phyloP scores from a whole-genome alignment of 139 green algal genomes.

The Picochlorum sp. region DNA sequence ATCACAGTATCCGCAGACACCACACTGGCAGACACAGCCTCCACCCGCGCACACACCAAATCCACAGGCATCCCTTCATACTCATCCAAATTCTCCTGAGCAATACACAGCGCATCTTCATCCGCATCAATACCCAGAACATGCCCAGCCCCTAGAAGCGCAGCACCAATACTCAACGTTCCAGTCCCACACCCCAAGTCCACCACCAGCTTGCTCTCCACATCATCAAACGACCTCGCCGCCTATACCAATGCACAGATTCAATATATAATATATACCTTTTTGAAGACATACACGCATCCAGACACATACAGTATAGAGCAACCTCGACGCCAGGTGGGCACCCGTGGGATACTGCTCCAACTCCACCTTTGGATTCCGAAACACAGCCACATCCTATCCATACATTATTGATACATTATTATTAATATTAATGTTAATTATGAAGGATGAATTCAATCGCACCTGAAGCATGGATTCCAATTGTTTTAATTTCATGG shows the following conservation, averaged over 20 bases:
- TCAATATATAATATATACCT: too few relatives aligned
- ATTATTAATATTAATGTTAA: too few relatives aligned
- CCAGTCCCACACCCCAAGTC: constrained; percentile 86
- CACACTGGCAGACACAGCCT: constrained; percentile 26
- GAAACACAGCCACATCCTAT: constrained; percentile 63
- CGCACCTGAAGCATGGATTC: constrained; percentile 64
- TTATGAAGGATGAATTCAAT: background rate
- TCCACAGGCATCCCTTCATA: constrained; percentile 69
- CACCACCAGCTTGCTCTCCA: constrained; percentile 63
- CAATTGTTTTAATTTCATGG: constrained; percentile 83
- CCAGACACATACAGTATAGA: constrained; percentile 57
- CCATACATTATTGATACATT: too few relatives aligned
- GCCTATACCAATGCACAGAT: constrained; percentile 20
- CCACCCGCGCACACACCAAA: constrained; percentile 49
- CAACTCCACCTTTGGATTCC: constrained; percentile 66
- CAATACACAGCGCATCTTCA: constrained; percentile 59
- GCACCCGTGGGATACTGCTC: constrained; percentile 91
- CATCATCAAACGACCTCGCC: constrained; percentile 59
- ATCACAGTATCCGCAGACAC: constrained; percentile 74
- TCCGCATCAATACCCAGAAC: constrained; percentile 87
- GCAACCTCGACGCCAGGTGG: constrained; percentile 71
- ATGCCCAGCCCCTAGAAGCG: constrained; percentile 57
- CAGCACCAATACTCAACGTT: constrained; percentile 78
- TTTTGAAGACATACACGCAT: too few relatives aligned
- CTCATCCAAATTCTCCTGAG: constrained; percentile 56